Evolutionary conservation across 2,329 filamentous ascomycete genomes (phyloP).

Genomic region (Ilyonectria mors-panacis): DNA sequence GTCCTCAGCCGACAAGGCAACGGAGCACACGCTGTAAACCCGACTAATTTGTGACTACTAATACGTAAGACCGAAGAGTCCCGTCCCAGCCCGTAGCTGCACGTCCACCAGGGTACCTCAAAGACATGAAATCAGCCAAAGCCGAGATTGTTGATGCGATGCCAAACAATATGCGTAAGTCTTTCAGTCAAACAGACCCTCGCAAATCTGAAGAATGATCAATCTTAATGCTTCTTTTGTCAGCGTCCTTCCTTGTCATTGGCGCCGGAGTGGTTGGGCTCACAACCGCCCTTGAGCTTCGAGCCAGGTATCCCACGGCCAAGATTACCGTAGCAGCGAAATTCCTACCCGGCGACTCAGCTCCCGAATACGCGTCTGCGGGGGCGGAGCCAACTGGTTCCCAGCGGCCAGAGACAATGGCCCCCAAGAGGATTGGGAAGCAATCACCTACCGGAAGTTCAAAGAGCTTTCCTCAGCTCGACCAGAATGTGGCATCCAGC

Average conservation of each 20-base stretch:
- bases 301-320: slow-evolving; percentile 61
- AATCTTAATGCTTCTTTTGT: background rate
- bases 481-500: slow-evolving; percentile 73
- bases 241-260: background rate
- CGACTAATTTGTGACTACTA: background rate
- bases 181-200: background rate
- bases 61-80: background rate
- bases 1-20: background rate
- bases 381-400: slow-evolving; percentile 81
- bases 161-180: background rate
- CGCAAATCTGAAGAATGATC: background rate
- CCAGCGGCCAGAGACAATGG: slow-evolving; percentile 66
- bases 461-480: slow-evolving; percentile 26
- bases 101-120: background rate
- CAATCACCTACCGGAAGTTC: slow-evolving; percentile 38
- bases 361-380: slow-evolving; percentile 85
- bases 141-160: background rate
- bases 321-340: slow-evolving; percentile 78
- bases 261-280: slow-evolving; percentile 76
- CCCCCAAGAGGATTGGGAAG: slow-evolving; percentile 32
- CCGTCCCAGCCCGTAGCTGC: background rate
- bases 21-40: background rate
- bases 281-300: slow-evolving; percentile 71
- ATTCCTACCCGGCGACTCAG: slow-evolving; percentile 89
- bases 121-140: background rate